Base-by-base conservation (phyloP, 345 rosid species). In the Sapria himalayana region DNA sequence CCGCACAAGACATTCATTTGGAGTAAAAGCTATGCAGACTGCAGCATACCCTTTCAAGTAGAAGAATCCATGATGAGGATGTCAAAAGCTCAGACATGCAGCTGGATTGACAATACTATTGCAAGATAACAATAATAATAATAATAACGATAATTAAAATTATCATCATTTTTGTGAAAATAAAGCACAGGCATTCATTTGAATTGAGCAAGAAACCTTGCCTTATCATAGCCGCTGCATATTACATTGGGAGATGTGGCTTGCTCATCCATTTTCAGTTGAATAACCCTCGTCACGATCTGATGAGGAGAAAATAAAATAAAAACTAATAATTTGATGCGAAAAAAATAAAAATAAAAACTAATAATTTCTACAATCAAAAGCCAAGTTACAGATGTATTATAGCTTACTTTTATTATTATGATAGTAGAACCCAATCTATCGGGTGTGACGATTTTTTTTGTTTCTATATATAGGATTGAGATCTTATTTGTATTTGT, bases 1-100 rank as follows among this genome's bases (percentile, higher is more conserved):
- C n/a, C n/a, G n/a, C n/a, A n/a, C n/a, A n/a, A n/a, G n/a, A n/a
- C n/a, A n/a, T n/a, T n/a, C n/a, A n/a, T n/a, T n/a, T 10, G 23
- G 22, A 51, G n/a, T 25, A 34, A 34, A 49, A 22, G 2, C 6
- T 15, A 22, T 21, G 20, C 39, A 15, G n/a, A 15, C 12, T 4
- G 15, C 22, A 25, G 43, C 56, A 47, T 58, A 85, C 97, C 79
- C 97, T 66, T 51, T 51, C 47, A 24, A 71, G 49, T 39, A 85
- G 77, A 57, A 75, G 64, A 48, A 48, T 54, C 94, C 97, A 85
- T 3, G 79, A 66, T 2, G 81, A 32, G 55, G 46, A 43, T 21
- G 71, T 48, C 54, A 85, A 49, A 57, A 65, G 69, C 57, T 78
- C 77, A 9, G 68, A 27, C 55, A 43, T 50, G 33, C 50, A 51